Conservation (phyloP, 2,329 filamentous ascomycete genomes). For the Colletotrichum eremochloae region DNA sequence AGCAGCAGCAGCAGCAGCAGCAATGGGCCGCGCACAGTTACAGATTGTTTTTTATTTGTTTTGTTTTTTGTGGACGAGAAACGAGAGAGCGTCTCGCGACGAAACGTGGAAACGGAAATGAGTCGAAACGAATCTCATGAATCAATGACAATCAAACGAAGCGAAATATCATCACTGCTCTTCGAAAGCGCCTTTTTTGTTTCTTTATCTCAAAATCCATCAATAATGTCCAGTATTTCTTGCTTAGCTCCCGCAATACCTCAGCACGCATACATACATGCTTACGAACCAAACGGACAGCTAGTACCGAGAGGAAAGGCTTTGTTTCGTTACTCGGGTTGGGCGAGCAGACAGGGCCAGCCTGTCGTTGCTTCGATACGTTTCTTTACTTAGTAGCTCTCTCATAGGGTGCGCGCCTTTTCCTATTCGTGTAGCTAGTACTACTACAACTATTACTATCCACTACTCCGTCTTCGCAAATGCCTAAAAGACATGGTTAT, state of each 20-base stretch:
- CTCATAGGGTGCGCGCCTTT: too few species aligned
- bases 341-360: neutral
- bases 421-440: conserved; percentile 30
- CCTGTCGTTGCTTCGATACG: neutral
- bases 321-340: neutral
- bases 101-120: conserved; percentile 37
- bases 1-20: neutral
- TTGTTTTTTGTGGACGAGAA: conserved; percentile 6
- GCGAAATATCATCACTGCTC: conserved; percentile 20
- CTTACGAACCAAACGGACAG: neutral
- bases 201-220: neutral
- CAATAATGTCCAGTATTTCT: neutral
- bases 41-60: conserved; percentile 13
- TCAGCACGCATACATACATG: neutral
- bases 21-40: conserved; percentile 6
- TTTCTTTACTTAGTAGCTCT: neutral
- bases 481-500: conserved; percentile 10
- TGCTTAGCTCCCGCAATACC: neutral
- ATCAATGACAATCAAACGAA: conserved; percentile 26
- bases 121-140: conserved; percentile 40
- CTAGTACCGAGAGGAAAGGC: conserved; percentile 12
- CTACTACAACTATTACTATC: neutral
- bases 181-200: conserved; percentile 19
- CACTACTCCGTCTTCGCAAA: neutral
- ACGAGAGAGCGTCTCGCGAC: conserved; percentile 35